phyloP scores from a whole-genome alignment of 139 green algal species.

The Chlorella sp. region DNA sequence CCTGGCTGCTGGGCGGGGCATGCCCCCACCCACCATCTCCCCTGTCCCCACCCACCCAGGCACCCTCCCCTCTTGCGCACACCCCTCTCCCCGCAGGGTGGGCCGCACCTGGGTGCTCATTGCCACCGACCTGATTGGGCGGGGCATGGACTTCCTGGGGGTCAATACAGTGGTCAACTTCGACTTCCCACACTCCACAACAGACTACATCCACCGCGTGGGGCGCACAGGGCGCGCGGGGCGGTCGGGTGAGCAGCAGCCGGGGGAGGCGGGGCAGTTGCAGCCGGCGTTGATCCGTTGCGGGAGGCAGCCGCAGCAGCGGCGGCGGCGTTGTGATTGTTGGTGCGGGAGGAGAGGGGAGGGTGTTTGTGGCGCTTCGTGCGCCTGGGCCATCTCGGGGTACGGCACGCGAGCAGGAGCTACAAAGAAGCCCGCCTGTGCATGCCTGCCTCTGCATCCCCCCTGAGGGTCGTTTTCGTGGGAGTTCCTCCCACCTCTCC shows the following conservation, averaged over 20 bases:
- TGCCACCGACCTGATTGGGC: constrained; percentile 92
- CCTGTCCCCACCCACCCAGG: background rate
- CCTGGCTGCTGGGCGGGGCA: no score
- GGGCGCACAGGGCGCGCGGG: constrained; percentile 82
- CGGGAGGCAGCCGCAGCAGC: background rate
- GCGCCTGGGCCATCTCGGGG: no score
- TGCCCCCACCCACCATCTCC: background rate
- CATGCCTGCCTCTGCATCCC: no score
- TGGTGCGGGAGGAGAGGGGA: no score
- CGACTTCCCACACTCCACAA: constrained; percentile 87
- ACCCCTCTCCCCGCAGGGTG: background rate
- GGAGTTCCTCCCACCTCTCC: no score
- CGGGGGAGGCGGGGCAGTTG: background rate
- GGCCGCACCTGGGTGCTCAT: constrained; percentile 92
- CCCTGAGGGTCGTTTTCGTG: no score
- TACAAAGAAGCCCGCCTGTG: no score
- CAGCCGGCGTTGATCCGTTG: no score
- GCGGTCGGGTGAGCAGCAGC: constrained; percentile 33
- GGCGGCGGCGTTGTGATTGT: no score
- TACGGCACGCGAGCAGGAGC: no score
- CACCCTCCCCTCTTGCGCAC: background rate
- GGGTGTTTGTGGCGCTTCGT: no score
- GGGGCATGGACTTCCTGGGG: constrained; percentile 83
- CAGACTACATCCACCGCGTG: constrained; percentile 94
- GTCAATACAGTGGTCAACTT: constrained; percentile 97